These are phyloP conservation scores for Taxillus chinensis DNA, from an alignment of 164 flowering plant species.

Conservation along the genomic window DNA sequence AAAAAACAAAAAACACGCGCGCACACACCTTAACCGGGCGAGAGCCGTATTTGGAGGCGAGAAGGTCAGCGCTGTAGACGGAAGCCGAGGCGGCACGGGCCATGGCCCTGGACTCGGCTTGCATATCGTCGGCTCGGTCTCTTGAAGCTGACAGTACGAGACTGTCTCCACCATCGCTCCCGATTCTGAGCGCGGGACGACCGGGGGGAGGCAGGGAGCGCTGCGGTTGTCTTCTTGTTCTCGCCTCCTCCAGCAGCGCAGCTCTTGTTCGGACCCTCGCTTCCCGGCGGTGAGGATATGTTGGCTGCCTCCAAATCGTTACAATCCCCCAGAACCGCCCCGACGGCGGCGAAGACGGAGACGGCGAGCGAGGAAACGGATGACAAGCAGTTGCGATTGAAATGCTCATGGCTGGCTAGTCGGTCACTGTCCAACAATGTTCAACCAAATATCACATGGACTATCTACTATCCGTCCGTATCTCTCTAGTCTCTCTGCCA, in stretches of 20 bases:
- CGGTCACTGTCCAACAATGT: no score
- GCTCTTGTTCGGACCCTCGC: conserved; percentile 2
- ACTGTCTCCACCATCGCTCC: background rate
- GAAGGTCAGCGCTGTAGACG: conserved; percentile 62
- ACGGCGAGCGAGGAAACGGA: no score
- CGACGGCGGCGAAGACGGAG: no score
- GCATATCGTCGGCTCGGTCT: conserved; percentile 53
- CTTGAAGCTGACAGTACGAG: background rate
- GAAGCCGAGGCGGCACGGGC: conserved; percentile 76
- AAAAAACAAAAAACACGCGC: no score
- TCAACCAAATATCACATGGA: no score
- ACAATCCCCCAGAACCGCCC: no score
- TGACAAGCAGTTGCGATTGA: no score
- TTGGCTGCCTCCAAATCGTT: no score
- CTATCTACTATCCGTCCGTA: no score
- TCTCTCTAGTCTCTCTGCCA: no score
- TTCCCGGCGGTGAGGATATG: background rate
- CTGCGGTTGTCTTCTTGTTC: background rate
- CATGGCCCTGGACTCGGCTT: conserved; percentile 88
- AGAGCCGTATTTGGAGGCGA: conserved; percentile 49
- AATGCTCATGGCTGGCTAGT: no score
- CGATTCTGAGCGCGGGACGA: conserved; percentile 1
- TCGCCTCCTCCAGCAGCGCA: conserved; percentile 15
- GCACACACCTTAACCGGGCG: conserved; percentile 59
- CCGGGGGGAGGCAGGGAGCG: background rate